phyloP scores from a whole-genome alignment of 257 asterid genomes.

The Nicotiana knightiana region DNA sequence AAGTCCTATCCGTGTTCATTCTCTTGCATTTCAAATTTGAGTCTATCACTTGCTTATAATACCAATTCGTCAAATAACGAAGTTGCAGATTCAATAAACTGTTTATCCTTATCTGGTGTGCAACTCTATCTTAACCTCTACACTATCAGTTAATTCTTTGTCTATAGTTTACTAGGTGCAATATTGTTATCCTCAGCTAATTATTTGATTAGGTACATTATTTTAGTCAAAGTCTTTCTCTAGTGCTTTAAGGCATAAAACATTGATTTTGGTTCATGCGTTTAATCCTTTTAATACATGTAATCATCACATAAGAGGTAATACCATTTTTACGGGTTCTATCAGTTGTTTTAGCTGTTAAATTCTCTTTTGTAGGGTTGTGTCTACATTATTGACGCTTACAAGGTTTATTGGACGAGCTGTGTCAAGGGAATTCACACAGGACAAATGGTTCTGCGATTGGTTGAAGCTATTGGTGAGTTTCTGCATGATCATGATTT shows the following conservation, averaged over 20 bases:
- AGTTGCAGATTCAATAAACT: neutral
- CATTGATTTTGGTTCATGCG: neutral
- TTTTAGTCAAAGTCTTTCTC: neutral
- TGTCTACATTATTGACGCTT: conserved; percentile 81
- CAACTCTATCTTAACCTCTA: neutral
- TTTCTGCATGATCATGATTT: conserved; percentile 10
- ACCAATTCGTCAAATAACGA: neutral
- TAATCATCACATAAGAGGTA: neutral
- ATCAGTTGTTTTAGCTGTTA: conserved; percentile 7
- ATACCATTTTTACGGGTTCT: neutral
- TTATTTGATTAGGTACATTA: neutral
- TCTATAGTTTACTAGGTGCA: neutral
- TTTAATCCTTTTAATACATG: neutral
- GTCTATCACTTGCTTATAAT: neutral
- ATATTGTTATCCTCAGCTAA: neutral
- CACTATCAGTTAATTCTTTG: neutral
- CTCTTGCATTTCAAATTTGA: neutral
- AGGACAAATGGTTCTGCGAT: conserved; percentile 80
- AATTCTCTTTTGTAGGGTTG: conserved; percentile 56
- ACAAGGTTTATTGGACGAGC: conserved; percentile 83
- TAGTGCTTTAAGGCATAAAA: neutral
- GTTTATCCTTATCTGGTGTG: neutral
- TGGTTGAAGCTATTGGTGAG: conserved; percentile 97
- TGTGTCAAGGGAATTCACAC: conserved; percentile 83
- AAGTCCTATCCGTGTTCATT: neutral